Evolutionary conservation across 352 stramenopile genomes (phyloP), one percentile per base, ranked within the genome.

Genomic region (Phytophthora pinifolia): DNA sequence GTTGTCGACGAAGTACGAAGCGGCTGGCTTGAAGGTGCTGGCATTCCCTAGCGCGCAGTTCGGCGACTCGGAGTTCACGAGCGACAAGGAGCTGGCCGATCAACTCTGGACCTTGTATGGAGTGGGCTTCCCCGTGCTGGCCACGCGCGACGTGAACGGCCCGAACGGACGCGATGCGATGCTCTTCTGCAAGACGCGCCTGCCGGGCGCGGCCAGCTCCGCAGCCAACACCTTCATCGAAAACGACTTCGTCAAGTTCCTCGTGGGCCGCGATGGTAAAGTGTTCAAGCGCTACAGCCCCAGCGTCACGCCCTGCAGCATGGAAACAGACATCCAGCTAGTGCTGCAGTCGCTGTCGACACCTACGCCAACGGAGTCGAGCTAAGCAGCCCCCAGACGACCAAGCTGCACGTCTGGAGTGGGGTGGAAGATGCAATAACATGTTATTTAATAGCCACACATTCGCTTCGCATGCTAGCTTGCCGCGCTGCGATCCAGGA

Each of bases 231-330:
- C 72, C 3, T 90, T 87, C 59, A 86, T 97, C 50, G 77, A 89
- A 54, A 95, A 89, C 83, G 91, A 96, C 59, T 96, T 91, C 54
- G 85, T 82, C 32, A 96, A 94, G 62, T 98, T 97, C 53, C 64
- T 98, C 6, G 69, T 98, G 1, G 79, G 88, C 70, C 76, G 81
- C 46, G 70, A 91, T 20, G 91, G 91, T 25, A 69, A 58, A 44
- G 73, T 89, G 32, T 57, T 76, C 47, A 86, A 94, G 60, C 73
- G 91, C 8, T 97, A 61, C 32, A 31, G 27, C 1, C 52, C 67
- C 7, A 41, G 20, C 22, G 48, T 57, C 20, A 47, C 46, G 39
- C 63, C 63, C 37, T 8, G 47, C 1, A 63, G 51, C 31, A 65
- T 79, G 36, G 63, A 67, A 55, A 38, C 54, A 2, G 66, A 79